These are phyloP conservation scores for Pleurotus ostreatus DNA, from an alignment of 768 basidiomycete genomes.

Conservation along the genomic window DNA sequence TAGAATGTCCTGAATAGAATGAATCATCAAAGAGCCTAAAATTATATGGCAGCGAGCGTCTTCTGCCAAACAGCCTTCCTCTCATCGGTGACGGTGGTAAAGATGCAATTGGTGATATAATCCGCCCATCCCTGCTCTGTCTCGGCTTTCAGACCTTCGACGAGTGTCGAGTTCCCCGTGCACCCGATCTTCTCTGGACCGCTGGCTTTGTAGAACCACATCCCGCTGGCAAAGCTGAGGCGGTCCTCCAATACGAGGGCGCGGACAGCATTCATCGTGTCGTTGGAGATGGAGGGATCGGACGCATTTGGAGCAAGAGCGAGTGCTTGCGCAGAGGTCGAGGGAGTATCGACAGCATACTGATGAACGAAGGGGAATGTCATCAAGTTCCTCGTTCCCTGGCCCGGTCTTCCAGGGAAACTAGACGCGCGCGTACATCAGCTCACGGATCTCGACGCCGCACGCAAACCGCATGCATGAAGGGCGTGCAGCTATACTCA, in stretches of 20 bases:
- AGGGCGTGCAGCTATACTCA: slow-evolving; percentile 5
- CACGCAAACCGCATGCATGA: not conserved
- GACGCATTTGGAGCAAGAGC: slow-evolving; percentile 11
- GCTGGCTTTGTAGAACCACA: slow-evolving; percentile 21
- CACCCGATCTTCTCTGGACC: slow-evolving; percentile 14
- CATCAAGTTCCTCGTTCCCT: slow-evolving; percentile 21
- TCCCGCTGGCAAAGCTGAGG: slow-evolving; percentile 19
- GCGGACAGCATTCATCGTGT: slow-evolving; percentile 16
- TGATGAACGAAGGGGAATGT: slow-evolving; percentile 19
- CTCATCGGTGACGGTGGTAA: slow-evolving; percentile 16
- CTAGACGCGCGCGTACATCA: not conserved
- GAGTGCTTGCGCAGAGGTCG: slow-evolving; percentile 11
- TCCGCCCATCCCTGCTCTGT: slow-evolving; percentile 17
- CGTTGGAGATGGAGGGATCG: slow-evolving; percentile 2
- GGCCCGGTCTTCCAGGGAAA: slow-evolving; percentile 16
- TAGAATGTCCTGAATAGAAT: no score
- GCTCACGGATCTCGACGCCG: not conserved
- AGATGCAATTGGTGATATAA: slow-evolving; percentile 18
- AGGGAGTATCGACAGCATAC: slow-evolving; percentile 20
- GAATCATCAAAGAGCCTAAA: no score
- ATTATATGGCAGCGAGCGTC: slow-evolving; percentile 13
- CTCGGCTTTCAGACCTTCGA: slow-evolving; percentile 14
- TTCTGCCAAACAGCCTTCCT: slow-evolving; percentile 13
- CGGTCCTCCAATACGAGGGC: slow-evolving; percentile 16
- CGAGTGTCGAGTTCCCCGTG: slow-evolving; percentile 13